Conservation (phyloP, 192 early-diverging fungal genomes). For the Coemansia sp. region DNA sequence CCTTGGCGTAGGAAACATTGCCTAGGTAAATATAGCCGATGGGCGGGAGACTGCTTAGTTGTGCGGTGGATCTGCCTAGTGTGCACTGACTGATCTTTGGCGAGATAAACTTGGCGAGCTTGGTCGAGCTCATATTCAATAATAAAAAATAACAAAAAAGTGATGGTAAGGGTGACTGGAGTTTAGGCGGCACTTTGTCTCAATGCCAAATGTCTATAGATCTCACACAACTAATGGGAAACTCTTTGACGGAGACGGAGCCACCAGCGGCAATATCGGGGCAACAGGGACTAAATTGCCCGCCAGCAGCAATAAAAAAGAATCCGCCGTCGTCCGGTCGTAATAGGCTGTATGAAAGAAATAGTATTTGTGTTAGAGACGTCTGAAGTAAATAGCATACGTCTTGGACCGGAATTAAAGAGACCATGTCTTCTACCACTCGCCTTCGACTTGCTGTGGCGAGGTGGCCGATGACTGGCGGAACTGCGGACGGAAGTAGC, state of each 20-base stretch:
- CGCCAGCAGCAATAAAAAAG: neutral
- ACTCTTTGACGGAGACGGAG: neutral
- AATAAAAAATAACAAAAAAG: neutral
- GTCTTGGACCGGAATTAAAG: neutral
- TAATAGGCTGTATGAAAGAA: neutral
- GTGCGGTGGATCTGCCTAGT: conserved; percentile 27
- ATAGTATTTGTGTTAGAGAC: neutral
- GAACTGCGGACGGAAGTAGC: conserved; percentile 58
- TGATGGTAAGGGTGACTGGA: neutral
- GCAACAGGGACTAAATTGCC: neutral
- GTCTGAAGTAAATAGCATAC: neutral
- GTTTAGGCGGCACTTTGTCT: neutral
- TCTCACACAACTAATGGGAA: conserved; percentile 15
- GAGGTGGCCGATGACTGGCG: conserved; percentile 39
- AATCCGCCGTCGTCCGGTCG: conserved; percentile 4
- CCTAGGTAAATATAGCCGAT: conserved; percentile 55
- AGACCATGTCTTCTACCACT: conserved; percentile 22
- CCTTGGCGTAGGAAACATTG: conserved; percentile 58
- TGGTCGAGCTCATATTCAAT: neutral
- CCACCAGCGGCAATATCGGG: neutral
- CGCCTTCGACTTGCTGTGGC: conserved; percentile 41
- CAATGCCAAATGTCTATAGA: neutral
- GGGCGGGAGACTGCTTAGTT: conserved; percentile 34
- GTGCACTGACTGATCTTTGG: conserved; percentile 24
- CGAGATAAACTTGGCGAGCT: conserved; percentile 18